A percentile compares a stretch with the other conserved stretches of the same genome.
Evolutionary conservation across 2,329 filamentous ascomycete genomes (phyloP).

Genomic region (Tolypocladium tropicale): DNA sequence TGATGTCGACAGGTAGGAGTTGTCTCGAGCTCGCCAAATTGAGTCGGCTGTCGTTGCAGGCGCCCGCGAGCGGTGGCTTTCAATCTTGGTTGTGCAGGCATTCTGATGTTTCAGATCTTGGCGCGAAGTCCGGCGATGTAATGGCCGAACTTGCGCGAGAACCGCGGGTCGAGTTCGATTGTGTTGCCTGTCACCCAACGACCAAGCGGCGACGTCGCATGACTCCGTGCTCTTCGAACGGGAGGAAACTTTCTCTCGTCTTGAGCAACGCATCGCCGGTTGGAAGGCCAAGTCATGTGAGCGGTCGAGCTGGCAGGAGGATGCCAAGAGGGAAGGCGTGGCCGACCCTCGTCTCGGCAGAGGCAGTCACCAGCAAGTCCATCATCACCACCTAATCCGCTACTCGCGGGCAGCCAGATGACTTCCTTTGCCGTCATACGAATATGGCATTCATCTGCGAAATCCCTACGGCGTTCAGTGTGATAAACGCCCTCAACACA

Average conservation of each 20-base stretch:
- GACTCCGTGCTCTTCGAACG: neutral
- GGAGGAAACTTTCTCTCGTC: neutral
- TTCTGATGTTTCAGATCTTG: neutral
- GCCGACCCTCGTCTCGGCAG: neutral
- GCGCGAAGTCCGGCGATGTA: neutral
- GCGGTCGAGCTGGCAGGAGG: neutral
- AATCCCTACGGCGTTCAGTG: no score
- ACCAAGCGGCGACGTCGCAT: neutral
- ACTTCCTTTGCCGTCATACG: neutral
- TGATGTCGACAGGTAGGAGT: slow-evolving; percentile 19
- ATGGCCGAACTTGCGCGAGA: neutral
- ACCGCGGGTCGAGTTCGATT: no score
- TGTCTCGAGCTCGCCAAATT: slow-evolving; percentile 21
- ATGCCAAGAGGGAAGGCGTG: neutral
- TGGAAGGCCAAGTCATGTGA: neutral
- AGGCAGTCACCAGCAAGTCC: neutral
- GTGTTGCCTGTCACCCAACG: no score
- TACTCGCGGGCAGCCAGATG: neutral
- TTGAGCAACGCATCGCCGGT: neutral
- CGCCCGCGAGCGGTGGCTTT: slow-evolving; percentile 1
- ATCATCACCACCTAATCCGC: neutral
- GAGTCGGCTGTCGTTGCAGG: slow-evolving; percentile 5
- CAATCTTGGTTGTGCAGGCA: slow-evolving; percentile 1
- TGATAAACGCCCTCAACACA: no score
- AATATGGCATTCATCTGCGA: neutral